Conservation (phyloP, 2,329 filamentous ascomycete species). For the Cryphonectria parasitica region DNA sequence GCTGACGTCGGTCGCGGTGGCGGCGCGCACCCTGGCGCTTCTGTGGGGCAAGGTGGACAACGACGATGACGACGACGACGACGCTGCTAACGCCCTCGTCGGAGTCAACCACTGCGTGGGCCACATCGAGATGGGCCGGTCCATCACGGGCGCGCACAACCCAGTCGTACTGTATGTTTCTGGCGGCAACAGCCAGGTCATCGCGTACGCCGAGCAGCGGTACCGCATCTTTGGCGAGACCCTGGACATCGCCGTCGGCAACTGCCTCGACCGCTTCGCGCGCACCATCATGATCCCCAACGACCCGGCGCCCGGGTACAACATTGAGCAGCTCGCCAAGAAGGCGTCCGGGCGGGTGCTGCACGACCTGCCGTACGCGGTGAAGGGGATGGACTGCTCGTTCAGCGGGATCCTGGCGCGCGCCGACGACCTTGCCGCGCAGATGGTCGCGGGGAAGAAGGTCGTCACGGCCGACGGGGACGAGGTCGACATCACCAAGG, state of each 20-base stretch:
- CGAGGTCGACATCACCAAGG: constrained; percentile 65
- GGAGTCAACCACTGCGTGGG: constrained; percentile 98
- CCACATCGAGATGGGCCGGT: constrained; percentile 97
- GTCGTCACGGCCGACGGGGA: constrained; percentile 51
- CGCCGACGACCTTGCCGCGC: constrained; percentile 78
- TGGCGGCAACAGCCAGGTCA: constrained; percentile 63
- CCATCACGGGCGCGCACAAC: constrained; percentile 87
- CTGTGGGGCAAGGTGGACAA: constrained; percentile 75
- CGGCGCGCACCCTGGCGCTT: constrained; percentile 77
- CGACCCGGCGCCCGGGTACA: constrained; percentile 95
- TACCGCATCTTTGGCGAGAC: constrained; percentile 99
- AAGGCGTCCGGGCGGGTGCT: constrained; percentile 67
- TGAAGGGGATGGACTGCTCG: constrained; percentile 98
- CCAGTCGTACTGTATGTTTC: constrained; percentile 92
- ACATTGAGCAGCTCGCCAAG: constrained; percentile 91
- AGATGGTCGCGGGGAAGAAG: constrained; percentile 55
- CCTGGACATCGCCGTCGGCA: constrained; percentile 95
- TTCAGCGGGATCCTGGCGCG: constrained; percentile 90
- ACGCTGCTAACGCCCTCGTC: constrained; percentile 62
- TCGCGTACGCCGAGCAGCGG: constrained; percentile 71
- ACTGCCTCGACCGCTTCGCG: constrained; percentile 95
- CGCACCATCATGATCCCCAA: constrained; percentile 90
- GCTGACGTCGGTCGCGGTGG: constrained; percentile 82
- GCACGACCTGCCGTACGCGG: constrained; percentile 89
- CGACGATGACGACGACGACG: constrained; percentile 55